These are phyloP conservation scores for Rhodotorula mucilaginosa DNA, from an alignment of 1,284 basidiomycete genomes.

Conservation along the genomic window DNA sequence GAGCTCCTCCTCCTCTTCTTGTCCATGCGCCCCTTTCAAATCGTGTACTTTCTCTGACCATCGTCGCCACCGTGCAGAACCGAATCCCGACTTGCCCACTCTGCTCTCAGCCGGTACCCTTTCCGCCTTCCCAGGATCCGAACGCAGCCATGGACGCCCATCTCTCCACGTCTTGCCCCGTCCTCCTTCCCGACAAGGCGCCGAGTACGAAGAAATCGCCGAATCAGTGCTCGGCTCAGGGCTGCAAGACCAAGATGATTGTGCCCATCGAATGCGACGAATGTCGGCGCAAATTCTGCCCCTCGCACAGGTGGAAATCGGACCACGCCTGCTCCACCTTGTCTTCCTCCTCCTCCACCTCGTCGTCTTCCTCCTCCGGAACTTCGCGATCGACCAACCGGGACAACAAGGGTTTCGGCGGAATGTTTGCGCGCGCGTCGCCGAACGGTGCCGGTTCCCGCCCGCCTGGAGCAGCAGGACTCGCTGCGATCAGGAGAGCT, in stretches of 20 bases:
- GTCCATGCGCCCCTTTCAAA: too few species aligned
- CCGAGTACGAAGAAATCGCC: neutral
- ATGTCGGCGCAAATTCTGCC: constrained; percentile 35
- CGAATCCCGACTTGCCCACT: constrained; percentile 37
- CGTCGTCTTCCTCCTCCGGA: neutral
- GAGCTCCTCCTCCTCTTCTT: neutral
- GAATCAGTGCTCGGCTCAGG: constrained; percentile 23
- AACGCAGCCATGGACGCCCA: constrained; percentile 35
- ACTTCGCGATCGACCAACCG: neutral
- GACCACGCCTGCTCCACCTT: constrained; percentile 35
- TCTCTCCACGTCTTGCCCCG: constrained; percentile 18
- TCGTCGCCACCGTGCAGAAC: constrained; percentile 12
- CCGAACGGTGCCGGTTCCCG: constrained; percentile 4
- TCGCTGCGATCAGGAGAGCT: constrained; percentile 30
- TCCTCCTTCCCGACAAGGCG: constrained; percentile 19
- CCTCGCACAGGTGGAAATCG: constrained; percentile 31
- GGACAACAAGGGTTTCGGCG: constrained; percentile 8
- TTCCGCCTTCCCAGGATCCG: constrained; percentile 21
- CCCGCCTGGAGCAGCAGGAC: constrained; percentile 10
- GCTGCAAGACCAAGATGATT: constrained; percentile 39
- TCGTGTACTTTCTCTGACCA: neutral
- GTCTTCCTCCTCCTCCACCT: neutral
- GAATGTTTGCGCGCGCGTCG: constrained; percentile 5
- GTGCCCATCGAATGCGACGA: constrained; percentile 35
- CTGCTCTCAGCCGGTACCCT: constrained; percentile 27